A percentile compares a stretch with the other conserved stretches of the same genome.
phyloP scores from a whole-genome alignment of 1,284 basidiomycete species.

The Fistulina hepatica region DNA sequence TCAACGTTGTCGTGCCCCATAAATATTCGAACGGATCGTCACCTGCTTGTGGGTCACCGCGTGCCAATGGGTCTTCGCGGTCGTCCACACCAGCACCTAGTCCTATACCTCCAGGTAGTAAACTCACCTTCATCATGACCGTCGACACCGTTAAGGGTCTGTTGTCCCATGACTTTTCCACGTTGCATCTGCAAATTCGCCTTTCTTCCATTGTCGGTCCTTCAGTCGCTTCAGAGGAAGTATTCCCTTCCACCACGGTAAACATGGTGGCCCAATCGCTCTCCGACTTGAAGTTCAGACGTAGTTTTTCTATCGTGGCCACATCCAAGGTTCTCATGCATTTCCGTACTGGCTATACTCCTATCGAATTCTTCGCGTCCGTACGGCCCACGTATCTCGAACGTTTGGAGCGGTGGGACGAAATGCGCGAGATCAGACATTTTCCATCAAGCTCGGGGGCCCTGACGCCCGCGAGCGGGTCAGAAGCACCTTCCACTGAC shows the following conservation, averaged over 20 bases:
- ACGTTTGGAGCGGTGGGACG: constrained; percentile 85
- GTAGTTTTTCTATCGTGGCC: constrained; percentile 69
- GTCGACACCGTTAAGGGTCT: constrained; percentile 83
- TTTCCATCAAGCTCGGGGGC: constrained; percentile 16
- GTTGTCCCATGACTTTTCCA: constrained; percentile 77
- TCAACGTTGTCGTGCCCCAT: constrained; percentile 52
- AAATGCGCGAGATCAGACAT: constrained; percentile 58
- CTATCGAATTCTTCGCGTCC: constrained; percentile 82
- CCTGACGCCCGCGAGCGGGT: constrained; percentile 16
- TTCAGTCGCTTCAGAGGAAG: constrained; percentile 63
- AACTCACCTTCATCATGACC: constrained; percentile 71
- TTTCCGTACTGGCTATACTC: constrained; percentile 65
- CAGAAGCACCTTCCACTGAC: constrained; percentile 25
- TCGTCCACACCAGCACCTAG: constrained; percentile 58
- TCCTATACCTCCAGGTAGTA: constrained; percentile 59
- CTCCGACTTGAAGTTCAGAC: constrained; percentile 70
- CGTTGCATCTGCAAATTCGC: constrained; percentile 76
- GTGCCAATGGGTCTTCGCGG: constrained; percentile 43
- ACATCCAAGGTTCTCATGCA: constrained; percentile 66
- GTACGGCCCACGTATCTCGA: constrained; percentile 75
- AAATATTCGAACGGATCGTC: constrained; percentile 53
- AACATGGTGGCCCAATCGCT: constrained; percentile 65
- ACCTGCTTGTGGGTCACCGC: too few species aligned
- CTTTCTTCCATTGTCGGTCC: constrained; percentile 73
- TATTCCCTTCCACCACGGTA: constrained; percentile 64